Evolutionary conservation across 192 early-diverging fungal genomes (phyloP).

Genomic region (Entomortierella lignicola): DNA sequence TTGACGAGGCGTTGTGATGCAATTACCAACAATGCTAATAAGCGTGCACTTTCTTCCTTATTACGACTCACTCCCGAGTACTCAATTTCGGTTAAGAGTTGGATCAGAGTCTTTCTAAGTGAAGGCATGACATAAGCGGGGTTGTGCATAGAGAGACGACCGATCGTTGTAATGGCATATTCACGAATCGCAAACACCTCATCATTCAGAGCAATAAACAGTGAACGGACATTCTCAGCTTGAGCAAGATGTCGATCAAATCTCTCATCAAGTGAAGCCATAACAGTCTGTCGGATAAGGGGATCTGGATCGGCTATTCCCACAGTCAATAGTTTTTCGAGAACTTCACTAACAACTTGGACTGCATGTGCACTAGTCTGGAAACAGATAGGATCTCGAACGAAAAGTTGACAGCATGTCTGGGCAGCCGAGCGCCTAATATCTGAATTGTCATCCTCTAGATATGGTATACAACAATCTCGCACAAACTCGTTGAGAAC

Average conservation of each 20-base stretch:
- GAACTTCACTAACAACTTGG: constrained; percentile 85
- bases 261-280: constrained; percentile 79
- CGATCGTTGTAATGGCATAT: constrained; percentile 85
- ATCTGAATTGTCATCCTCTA: constrained; percentile 80
- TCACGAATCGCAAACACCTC: constrained; percentile 90
- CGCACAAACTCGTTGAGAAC: constrained; percentile 91
- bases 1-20: constrained; percentile 85
- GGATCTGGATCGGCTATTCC: constrained; percentile 90
- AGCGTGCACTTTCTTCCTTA: constrained; percentile 86
- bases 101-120: constrained; percentile 85
- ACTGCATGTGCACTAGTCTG: constrained; percentile 81
- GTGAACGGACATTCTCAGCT: constrained; percentile 87
- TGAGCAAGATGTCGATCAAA: constrained; percentile 94
- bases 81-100: constrained; percentile 91
- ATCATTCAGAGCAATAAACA: constrained; percentile 92
- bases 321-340: constrained; percentile 89
- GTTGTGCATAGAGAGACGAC: constrained; percentile 85
- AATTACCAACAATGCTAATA: constrained; percentile 80
- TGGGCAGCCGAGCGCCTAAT: constrained; percentile 88
- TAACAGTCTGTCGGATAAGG: constrained; percentile 79
- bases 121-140: constrained; percentile 95
- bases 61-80: constrained; percentile 85
- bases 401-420: constrained; percentile 86
- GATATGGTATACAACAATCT: constrained; percentile 84
- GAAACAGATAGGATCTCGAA: constrained; percentile 84